Evolutionary conservation across 306 rosid species (phyloP).

Genomic region (Fragaria ananassa): DNA sequence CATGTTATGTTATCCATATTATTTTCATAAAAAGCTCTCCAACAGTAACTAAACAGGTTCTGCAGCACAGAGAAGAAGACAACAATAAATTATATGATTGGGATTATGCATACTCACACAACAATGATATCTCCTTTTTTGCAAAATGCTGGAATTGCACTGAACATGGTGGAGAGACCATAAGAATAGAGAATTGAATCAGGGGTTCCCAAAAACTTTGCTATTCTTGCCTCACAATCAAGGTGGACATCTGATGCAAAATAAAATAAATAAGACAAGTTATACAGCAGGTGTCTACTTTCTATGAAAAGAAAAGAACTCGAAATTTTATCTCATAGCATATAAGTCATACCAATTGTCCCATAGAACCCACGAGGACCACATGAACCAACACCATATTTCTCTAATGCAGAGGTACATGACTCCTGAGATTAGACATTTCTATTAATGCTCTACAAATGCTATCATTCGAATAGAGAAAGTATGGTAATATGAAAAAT

Average conservation of each 20-base stretch:
- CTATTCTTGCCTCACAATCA: conserved; percentile 97
- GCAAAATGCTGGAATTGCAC: conserved; percentile 97
- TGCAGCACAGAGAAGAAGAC: not conserved
- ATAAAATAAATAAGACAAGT: conserved; percentile 12
- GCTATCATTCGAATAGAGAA: conserved; percentile 5
- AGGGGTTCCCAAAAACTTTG: conserved; percentile 95
- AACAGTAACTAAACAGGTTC: not conserved
- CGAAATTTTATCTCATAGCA: conserved; percentile 11
- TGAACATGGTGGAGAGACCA: conserved; percentile 97
- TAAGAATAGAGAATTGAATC: conserved; percentile 94
- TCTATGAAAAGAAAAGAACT: not conserved
- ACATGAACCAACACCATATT: conserved; percentile 98
- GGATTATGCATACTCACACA: conserved; percentile 61
- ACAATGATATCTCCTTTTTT: conserved; percentile 91
- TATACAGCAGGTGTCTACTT: conserved; percentile 15
- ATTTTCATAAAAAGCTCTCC: not conserved
- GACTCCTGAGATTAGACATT: conserved; percentile 62
- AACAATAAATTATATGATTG: conserved; percentile 4
- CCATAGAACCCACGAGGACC: conserved; percentile 99
- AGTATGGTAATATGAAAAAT: conserved; percentile 17
- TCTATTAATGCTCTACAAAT: conserved; percentile 24
- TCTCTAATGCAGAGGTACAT: conserved; percentile 82
- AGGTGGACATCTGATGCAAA: conserved; percentile 82
- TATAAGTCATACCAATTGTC: conserved; percentile 66
- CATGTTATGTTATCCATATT: not conserved